Conservation (phyloP, 495 filamentous ascomycete genomes). For the Penicillium argentinense region DNA sequence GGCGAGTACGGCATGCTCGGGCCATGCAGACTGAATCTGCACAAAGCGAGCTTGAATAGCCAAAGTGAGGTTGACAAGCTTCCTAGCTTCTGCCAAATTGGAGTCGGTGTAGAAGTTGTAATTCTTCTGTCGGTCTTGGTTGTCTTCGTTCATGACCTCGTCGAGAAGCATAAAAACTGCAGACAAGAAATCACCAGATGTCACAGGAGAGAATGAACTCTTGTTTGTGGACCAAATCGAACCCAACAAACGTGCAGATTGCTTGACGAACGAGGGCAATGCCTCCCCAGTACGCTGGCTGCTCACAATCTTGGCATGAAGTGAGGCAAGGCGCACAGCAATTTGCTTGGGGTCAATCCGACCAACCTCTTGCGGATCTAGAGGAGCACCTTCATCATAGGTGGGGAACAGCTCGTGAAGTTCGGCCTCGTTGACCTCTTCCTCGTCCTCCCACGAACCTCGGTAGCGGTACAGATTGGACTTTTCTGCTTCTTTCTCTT, state of each 20-base stretch:
- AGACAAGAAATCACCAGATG: constrained; percentile 58
- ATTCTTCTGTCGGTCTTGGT: constrained; percentile 28
- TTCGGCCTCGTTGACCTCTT: constrained; percentile 75
- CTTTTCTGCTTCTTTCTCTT: constrained; percentile 67
- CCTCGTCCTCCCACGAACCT: constrained; percentile 69
- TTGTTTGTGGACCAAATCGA: constrained; percentile 36
- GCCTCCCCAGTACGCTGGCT: constrained; percentile 24
- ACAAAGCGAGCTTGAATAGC: constrained; percentile 66
- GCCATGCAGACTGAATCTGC: constrained; percentile 67
- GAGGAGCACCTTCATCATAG: constrained; percentile 54
- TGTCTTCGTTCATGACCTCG: constrained; percentile 49
- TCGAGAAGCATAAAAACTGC: constrained; percentile 64
- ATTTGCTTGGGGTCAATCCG: constrained; percentile 44
- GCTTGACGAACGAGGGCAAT: constrained; percentile 37
- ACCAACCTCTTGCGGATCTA: constrained; percentile 25
- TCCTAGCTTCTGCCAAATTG: constrained; percentile 72
- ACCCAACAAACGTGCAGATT: constrained; percentile 39
- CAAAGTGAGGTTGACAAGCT: constrained; percentile 63
- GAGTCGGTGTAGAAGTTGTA: constrained; percentile 90
- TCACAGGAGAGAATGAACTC: constrained; percentile 32
- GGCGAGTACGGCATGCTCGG: constrained; percentile 69
- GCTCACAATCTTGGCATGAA: constrained; percentile 54
- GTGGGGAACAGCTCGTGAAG: constrained; percentile 78
- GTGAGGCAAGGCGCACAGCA: constrained; percentile 48
- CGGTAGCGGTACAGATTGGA: constrained; percentile 77